Evolutionary conservation across 2,329 filamentous ascomycete genomes (phyloP).

Genomic region (Beauveria medogensis): DNA sequence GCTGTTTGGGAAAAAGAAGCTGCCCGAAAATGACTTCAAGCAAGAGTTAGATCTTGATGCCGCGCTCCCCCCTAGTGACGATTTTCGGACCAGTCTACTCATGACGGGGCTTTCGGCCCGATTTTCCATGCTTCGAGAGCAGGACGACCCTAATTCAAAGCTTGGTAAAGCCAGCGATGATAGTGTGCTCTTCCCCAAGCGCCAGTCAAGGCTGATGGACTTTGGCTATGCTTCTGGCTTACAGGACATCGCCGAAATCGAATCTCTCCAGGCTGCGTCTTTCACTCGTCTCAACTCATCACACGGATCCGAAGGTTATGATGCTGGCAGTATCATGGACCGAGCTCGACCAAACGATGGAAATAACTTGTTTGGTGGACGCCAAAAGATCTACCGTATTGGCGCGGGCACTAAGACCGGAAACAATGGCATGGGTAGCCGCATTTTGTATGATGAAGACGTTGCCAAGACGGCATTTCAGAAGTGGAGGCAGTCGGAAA

Average conservation of each 20-base stretch:
- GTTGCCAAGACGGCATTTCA: constrained; percentile 78
- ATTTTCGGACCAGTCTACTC: constrained; percentile 90
- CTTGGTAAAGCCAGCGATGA: constrained; percentile 93
- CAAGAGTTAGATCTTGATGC: constrained; percentile 62
- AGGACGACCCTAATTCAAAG: constrained; percentile 83
- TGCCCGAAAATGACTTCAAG: constrained; percentile 48
- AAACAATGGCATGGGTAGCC: constrained; percentile 51
- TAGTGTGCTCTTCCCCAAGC: constrained; percentile 77
- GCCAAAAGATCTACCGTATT: constrained; percentile 93
- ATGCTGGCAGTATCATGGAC: constrained; percentile 68
- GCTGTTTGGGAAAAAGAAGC: constrained; percentile 50
- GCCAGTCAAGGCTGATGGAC: constrained; percentile 69
- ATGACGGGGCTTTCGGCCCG: constrained; percentile 93
- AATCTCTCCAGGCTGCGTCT: constrained; percentile 62
- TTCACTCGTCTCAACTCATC: constrained; percentile 58
- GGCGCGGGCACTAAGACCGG: constrained; percentile 37
- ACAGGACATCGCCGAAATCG: constrained; percentile 83
- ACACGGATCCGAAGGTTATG: constrained; percentile 61
- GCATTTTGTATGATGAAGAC: constrained; percentile 79
- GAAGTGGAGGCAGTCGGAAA: constrained; percentile 57
- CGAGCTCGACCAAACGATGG: constrained; percentile 77
- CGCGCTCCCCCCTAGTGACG: constrained; percentile 72
- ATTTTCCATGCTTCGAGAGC: constrained; percentile 94
- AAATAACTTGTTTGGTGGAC: constrained; percentile 87
- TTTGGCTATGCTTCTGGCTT: constrained; percentile 55